Evolutionary conservation across 1,284 basidiomycete genomes (phyloP).

Genomic region (Tremellales sp.): DNA sequence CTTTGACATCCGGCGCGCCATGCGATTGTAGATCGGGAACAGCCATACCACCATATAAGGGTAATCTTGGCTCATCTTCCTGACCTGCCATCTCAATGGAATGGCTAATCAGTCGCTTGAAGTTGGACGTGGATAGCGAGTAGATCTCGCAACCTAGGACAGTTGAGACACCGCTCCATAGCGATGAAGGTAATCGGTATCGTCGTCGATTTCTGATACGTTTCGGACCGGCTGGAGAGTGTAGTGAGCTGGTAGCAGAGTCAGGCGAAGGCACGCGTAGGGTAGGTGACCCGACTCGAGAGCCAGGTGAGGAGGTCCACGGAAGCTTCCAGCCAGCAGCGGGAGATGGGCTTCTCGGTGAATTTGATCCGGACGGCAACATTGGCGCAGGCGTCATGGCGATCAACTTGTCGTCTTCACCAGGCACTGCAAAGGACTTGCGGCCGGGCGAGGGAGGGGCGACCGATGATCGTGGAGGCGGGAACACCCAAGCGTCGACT

Average conservation of each 20-base stretch:
- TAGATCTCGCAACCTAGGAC: constrained; percentile 42
- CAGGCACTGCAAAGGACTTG: constrained; percentile 41
- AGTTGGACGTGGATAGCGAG: constrained; percentile 37
- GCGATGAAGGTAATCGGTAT: constrained; percentile 35
- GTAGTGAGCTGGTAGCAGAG: constrained; percentile 8
- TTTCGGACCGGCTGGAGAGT: constrained; percentile 2
- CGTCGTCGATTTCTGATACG: constrained; percentile 18
- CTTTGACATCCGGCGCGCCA: constrained; percentile 42
- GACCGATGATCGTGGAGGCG: constrained; percentile 43
- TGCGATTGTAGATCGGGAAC: constrained; percentile 42
- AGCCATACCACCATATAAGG: constrained; percentile 44
- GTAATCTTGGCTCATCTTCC: constrained; percentile 38
- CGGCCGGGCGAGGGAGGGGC: constrained; percentile 38
- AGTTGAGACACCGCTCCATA: constrained; percentile 40
- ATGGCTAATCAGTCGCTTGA: constrained; percentile 43
- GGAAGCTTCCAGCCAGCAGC: constrained; percentile 38
- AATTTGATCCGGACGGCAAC: constrained; percentile 11
- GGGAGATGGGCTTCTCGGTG: constrained; percentile 17
- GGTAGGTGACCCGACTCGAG: constrained; percentile 21
- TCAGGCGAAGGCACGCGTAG: constrained; percentile 27
- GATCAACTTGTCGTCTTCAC: constrained; percentile 41
- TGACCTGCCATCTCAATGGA: constrained; percentile 33
- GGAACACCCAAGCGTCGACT: constrained; percentile 50
- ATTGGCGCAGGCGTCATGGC: constrained; percentile 41
- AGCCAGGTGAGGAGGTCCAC: constrained; percentile 28